A percentile compares a stretch with the other conserved stretches of the same genome.
phyloP scores from a whole-genome alignment of 345 rosid species.

The Boechera retrofracta region DNA sequence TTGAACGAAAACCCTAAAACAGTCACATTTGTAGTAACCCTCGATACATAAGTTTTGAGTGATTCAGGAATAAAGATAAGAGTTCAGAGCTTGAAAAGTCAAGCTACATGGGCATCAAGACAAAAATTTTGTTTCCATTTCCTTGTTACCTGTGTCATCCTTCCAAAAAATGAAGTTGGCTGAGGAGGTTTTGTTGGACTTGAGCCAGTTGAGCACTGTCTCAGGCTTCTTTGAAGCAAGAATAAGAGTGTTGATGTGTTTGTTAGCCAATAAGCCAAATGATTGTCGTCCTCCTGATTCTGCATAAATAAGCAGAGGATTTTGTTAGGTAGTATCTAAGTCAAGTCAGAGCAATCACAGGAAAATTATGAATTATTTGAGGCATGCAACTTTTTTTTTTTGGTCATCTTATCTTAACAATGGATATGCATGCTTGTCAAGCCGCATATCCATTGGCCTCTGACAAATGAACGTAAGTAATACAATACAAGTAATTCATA shows the following conservation, averaged over 20 bases:
- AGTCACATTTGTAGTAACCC: conserved; percentile 4
- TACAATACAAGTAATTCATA: conserved; percentile 41
- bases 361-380: neutral
- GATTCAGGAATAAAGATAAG: conserved; percentile 57
- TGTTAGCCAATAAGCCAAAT: conserved; percentile 93
- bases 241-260: conserved; percentile 73
- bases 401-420: neutral
- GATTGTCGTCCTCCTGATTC: conserved; percentile 77
- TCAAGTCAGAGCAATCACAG: conserved; percentile 55
- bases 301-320: conserved; percentile 47
- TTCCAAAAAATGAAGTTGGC: conserved; percentile 80
- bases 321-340: conserved; percentile 9
- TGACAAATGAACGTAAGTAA: neutral
- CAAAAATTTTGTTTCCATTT: neutral
- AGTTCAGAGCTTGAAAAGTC: conserved; percentile 8
- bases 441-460: conserved; percentile 16
- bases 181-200: conserved; percentile 71
- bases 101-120: conserved; percentile 32
- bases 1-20: conserved; percentile 82
- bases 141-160: conserved; percentile 77
- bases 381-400: neutral
- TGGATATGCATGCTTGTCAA: conserved; percentile 12
- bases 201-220: conserved; percentile 57
- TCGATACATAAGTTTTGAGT: conserved; percentile 17
- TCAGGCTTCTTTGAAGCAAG: conserved; percentile 84